These are phyloP conservation scores for Phytopythium montanum DNA, from an alignment of 352 stramenopile species.

Conservation along the genomic window DNA sequence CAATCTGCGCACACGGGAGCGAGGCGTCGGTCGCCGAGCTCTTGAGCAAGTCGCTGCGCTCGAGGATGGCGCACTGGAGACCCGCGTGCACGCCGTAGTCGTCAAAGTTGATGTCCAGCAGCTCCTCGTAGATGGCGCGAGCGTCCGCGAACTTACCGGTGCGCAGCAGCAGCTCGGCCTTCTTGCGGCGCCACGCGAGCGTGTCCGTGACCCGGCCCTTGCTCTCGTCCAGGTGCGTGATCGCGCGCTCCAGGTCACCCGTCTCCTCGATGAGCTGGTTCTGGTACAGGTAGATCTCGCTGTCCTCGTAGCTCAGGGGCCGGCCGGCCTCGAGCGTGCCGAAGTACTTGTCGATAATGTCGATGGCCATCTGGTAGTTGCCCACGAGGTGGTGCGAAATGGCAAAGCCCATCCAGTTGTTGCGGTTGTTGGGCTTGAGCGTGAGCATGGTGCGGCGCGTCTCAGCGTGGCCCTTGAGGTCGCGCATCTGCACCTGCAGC, in stretches of 20 bases:
- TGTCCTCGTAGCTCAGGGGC: slow-evolving; percentile 90
- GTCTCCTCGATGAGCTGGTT: slow-evolving; percentile 92
- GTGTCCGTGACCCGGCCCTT: slow-evolving; percentile 75
- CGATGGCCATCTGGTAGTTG: slow-evolving; percentile 91
- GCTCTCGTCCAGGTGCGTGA: slow-evolving; percentile 84
- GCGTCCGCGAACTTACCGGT: slow-evolving; percentile 69
- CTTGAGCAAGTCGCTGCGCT: slow-evolving; percentile 53
- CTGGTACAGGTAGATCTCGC: slow-evolving; percentile 96
- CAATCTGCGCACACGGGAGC: slow-evolving; percentile 44
- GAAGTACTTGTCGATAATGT: slow-evolving; percentile 96
- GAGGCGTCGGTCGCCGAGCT: slow-evolving; percentile 24
- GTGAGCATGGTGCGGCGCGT: slow-evolving; percentile 93
- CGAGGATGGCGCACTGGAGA: slow-evolving; percentile 76
- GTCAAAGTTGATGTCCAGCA: slow-evolving; percentile 88
- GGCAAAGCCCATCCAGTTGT: slow-evolving; percentile 97
- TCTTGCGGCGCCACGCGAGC: slow-evolving; percentile 73
- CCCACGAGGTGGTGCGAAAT: slow-evolving; percentile 94
- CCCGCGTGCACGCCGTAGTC: slow-evolving; percentile 89
- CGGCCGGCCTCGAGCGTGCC: slow-evolving; percentile 76
- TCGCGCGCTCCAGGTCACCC: slow-evolving; percentile 76
- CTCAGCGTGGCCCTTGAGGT: slow-evolving; percentile 92
- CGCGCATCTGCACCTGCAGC: slow-evolving; percentile 93
- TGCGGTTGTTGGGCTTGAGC: slow-evolving; percentile 92
- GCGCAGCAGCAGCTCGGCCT: slow-evolving; percentile 66
- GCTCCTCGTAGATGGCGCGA: slow-evolving; percentile 50